These are phyloP conservation scores for Raffaelea ambrosiae DNA, from an alignment of 2,329 filamentous ascomycete genomes.

Conservation along the genomic window DNA sequence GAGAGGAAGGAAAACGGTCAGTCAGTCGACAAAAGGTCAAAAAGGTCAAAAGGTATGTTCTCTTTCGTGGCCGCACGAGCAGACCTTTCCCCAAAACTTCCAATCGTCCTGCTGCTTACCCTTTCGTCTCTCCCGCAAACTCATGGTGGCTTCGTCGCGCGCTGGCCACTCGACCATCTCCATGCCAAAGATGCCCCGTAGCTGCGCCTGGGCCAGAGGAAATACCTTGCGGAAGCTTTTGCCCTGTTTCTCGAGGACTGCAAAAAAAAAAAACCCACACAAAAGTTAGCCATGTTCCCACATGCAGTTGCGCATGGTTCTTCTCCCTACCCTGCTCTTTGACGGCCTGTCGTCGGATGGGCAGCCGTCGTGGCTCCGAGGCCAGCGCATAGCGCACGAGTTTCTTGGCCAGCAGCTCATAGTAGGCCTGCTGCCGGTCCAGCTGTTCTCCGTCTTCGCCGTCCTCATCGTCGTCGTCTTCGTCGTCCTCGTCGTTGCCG, in stretches of 20 bases:
- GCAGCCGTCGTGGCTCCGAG: slow-evolving; percentile 54
- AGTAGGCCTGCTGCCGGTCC: slow-evolving; percentile 23
- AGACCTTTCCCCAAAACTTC: neutral
- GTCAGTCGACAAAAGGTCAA: too few relatives aligned
- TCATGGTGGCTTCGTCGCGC: slow-evolving; percentile 70
- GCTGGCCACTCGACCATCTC: slow-evolving; percentile 75
- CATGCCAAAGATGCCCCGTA: slow-evolving; percentile 80
- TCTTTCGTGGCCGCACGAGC: neutral
- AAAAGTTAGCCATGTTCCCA: too few relatives aligned
- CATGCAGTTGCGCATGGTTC: too few relatives aligned
- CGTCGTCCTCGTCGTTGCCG: slow-evolving; percentile 4
- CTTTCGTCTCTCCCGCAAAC: slow-evolving; percentile 59
- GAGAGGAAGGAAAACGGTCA: too few relatives aligned
- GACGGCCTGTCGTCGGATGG: slow-evolving; percentile 54
- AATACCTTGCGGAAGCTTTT: slow-evolving; percentile 73
- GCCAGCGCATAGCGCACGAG: slow-evolving; percentile 60
- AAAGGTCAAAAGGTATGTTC: too few relatives aligned
- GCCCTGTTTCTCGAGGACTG: slow-evolving; percentile 63
- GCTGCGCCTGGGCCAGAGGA: slow-evolving; percentile 61
- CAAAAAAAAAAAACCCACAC: too few relatives aligned
- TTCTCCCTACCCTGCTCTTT: slow-evolving; percentile 47
- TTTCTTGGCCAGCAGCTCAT: slow-evolving; percentile 52
- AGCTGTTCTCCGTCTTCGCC: slow-evolving; percentile 2
- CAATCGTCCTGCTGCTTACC: too few relatives aligned
- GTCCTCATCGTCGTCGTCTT: neutral